These are phyloP conservation scores for Citrus sp. DNA, from an alignment of 345 rosid genomes.

Conservation along the genomic window DNA sequence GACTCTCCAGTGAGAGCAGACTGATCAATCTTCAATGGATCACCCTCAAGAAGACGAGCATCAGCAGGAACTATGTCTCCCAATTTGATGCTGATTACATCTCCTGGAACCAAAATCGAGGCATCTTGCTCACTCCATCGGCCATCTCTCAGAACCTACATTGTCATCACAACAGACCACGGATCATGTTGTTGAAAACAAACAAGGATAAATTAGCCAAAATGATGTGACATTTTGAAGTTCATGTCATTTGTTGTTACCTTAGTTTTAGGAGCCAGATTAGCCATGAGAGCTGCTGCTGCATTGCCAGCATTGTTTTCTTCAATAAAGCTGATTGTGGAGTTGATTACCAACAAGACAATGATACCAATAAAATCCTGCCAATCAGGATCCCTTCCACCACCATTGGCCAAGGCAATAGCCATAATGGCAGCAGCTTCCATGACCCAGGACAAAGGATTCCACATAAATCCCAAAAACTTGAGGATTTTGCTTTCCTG, in stretches of 20 bases:
- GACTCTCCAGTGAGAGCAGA: constrained; percentile 97
- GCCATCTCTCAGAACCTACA: constrained; percentile 78
- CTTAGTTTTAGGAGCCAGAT: constrained; percentile 91
- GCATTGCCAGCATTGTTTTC: constrained; percentile 95
- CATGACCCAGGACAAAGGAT: constrained; percentile 98
- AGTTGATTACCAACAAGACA: constrained; percentile 69
- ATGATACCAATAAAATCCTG: constrained; percentile 87
- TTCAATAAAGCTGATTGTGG: constrained; percentile 89
- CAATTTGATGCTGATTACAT: constrained; percentile 74
- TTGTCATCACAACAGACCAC: neutral
- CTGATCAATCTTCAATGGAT: constrained; percentile 88
- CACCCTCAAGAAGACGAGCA: constrained; percentile 95
- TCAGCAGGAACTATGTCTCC: constrained; percentile 95
- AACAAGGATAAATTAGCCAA: neutral
- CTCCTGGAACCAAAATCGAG: constrained; percentile 87
- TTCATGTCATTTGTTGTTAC: constrained; percentile 21
- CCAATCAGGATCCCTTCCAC: constrained; percentile 87
- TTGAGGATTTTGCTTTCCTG: constrained; percentile 84
- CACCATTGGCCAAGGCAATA: constrained; percentile 74
- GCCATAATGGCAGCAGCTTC: constrained; percentile 93
- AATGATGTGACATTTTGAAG: neutral
- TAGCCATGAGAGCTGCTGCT: constrained; percentile 95
- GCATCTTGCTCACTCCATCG: constrained; percentile 93
- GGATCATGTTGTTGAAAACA: neutral
- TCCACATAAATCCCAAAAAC: constrained; percentile 97